These are phyloP conservation scores for Plenodomus tracheiphilus DNA, from an alignment of 2,329 filamentous ascomycete genomes.

Conservation along the genomic window DNA sequence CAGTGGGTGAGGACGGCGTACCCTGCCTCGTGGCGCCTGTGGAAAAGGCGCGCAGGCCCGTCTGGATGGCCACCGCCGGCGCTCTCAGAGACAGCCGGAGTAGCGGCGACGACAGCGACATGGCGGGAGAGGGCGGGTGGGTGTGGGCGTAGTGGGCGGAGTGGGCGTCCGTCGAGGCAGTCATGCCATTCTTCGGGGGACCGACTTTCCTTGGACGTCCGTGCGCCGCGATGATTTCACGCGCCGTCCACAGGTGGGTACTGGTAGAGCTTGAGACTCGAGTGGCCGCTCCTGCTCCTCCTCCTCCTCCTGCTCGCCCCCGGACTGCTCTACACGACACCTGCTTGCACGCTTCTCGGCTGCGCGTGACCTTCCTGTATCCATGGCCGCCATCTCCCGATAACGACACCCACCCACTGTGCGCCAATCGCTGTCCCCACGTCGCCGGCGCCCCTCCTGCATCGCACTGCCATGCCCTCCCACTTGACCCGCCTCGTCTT, in stretches of 20 bases:
- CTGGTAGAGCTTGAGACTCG: too few species aligned
- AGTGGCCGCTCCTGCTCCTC: too few species aligned
- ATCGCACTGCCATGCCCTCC: slow-evolving; percentile 56
- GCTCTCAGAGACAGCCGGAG: slow-evolving; percentile 12
- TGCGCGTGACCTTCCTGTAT: too few species aligned
- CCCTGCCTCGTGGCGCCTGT: slow-evolving; percentile 25
- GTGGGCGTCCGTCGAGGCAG: slow-evolving; percentile 9
- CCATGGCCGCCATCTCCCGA: slow-evolving; percentile 16
- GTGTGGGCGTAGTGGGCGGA: slow-evolving; percentile 6
- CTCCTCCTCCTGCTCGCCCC: too few species aligned
- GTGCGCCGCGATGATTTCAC: slow-evolving; percentile 25
- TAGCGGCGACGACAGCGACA: slow-evolving; percentile 25
- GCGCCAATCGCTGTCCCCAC: slow-evolving; percentile 13
- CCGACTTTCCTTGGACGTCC: slow-evolving; percentile 6
- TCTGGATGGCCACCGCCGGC: slow-evolving; percentile 6
- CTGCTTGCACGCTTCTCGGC: too few species aligned
- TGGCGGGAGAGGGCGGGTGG: slow-evolving; percentile 17
- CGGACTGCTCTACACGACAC: too few species aligned
- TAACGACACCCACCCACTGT: slow-evolving; percentile 3
- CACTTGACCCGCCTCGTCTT: slow-evolving; percentile 64
- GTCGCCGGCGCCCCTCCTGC: too few species aligned
- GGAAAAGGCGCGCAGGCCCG: slow-evolving; percentile 30
- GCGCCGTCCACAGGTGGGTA: too few species aligned
- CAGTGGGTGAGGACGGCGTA: slow-evolving; percentile 7
- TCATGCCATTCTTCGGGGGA: too few species aligned